phyloP scores from a whole-genome alignment of 495 filamentous ascomycete genomes.

The Aspergillus sclerotioniger region DNA sequence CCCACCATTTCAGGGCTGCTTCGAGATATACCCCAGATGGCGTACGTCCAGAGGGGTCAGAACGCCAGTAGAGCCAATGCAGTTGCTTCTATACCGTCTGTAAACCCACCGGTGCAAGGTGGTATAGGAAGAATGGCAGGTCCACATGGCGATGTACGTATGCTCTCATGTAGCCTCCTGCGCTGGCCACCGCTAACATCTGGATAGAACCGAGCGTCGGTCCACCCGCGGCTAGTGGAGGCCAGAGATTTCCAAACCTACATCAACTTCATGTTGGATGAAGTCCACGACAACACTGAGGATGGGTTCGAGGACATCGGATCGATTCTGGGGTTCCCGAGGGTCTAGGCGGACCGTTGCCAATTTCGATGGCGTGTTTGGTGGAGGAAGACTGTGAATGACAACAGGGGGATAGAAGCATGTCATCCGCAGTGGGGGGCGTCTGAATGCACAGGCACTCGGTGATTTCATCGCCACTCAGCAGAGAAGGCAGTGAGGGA shows the following conservation, averaged over 20 bases:
- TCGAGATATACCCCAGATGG: neutral
- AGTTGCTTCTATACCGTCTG: neutral
- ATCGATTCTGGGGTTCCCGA: too few relatives aligned
- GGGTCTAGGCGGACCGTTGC: neutral
- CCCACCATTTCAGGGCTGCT: neutral
- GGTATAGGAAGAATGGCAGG: neutral
- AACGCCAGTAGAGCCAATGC: neutral
- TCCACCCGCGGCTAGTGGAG: conserved; percentile 8
- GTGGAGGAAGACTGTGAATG: too few relatives aligned
- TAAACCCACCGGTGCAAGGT: neutral
- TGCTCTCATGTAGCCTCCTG: neutral
- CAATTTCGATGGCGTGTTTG: neutral
- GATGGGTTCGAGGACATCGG: neutral
- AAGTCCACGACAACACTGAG: neutral
- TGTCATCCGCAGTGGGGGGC: too few relatives aligned
- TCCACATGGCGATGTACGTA: conserved; percentile 5
- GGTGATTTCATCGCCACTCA: neutral
- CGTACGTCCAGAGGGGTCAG: neutral
- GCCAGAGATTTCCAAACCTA: neutral
- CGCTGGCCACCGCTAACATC: neutral
- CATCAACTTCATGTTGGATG: neutral
- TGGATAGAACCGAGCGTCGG: neutral
- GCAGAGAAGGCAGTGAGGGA: neutral
- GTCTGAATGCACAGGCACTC: too few relatives aligned
- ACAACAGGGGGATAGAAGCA: too few relatives aligned